Base-by-base conservation (phyloP, 257 asterid species). In the Verbascum thapsus region DNA sequence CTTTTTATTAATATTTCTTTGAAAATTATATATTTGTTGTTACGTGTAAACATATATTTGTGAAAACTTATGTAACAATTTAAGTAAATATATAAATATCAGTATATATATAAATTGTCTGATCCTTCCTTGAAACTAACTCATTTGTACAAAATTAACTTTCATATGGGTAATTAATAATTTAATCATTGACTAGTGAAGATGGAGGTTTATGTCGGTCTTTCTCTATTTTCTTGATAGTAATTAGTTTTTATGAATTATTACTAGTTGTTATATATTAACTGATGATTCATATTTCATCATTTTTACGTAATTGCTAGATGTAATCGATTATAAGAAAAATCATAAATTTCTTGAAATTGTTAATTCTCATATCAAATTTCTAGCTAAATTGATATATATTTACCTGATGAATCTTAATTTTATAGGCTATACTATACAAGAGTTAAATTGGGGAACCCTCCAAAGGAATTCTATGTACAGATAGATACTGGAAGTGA, bases 401-500 rank as follows among this genome's bases (percentile, higher is more conserved):
- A 71, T 43, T 49, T 32, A 71, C 53, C 38, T 53, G 44, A 2
- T 52, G 50, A 47, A 56, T 72, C 62, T 64, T 73, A 39, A n/a
- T 50, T 66, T 69, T 70, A 7, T 74, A 92, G 99, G 91, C 88
- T 92, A 23, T 92, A 92, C 78, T 92, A 55, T 53, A 87, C 99
- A 71, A 83, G 79, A 75, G 95, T 92, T 56, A 78, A 69, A 74
- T 69, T 92, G 74, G 99, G 99, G 50, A 83, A 85, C 58, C 97
- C 99, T 57, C 90, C 96, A 19, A 85, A 74, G 69, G 99, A 89
- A 66, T 89, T 92, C 74, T 92, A 75, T 71, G 99, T 92, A 59
- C 99, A 92, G 78, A 89, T 92, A 56, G 98, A 92, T 76, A 88
- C 98, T 6, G 98, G 98, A 52, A 92, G 98, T 74, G 97, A 92